phyloP scores from a whole-genome alignment of 129 eudicot species.

The Daucus carota region DNA sequence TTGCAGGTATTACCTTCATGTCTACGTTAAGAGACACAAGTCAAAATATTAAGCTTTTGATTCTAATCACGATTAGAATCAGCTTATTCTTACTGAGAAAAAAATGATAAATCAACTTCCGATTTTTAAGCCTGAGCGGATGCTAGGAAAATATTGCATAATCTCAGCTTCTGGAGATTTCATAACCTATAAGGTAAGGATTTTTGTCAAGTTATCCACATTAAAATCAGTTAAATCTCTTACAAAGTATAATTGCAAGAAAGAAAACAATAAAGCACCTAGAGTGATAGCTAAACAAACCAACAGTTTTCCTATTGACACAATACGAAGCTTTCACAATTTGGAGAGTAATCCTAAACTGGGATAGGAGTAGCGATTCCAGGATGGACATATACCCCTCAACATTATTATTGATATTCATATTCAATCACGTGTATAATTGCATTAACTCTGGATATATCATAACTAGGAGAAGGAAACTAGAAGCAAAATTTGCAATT shows the following conservation, averaged over 20 bases:
- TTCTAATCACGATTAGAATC: too few relatives aligned
- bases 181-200: conserved; percentile 30
- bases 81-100: too few relatives aligned
- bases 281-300: background rate
- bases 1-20: conserved; percentile 46
- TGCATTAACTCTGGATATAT: background rate
- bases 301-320: background rate
- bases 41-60: too few relatives aligned
- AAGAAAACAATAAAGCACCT: background rate
- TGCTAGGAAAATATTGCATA: conserved; percentile 40
- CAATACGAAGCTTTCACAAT: background rate
- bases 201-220: background rate
- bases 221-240: background rate
- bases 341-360: background rate
- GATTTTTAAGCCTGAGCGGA: conserved; percentile 76
- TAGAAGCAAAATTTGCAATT: background rate
- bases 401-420: too few relatives aligned
- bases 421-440: background rate
- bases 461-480: background rate
- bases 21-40: too few relatives aligned
- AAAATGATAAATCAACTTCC: conserved; percentile 57
- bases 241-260: background rate
- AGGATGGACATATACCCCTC: background rate
- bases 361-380: background rate
- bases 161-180: conserved; percentile 37